Base-by-base conservation (phyloP, 768 basidiomycete genomes). In the Collybia mongolica region DNA sequence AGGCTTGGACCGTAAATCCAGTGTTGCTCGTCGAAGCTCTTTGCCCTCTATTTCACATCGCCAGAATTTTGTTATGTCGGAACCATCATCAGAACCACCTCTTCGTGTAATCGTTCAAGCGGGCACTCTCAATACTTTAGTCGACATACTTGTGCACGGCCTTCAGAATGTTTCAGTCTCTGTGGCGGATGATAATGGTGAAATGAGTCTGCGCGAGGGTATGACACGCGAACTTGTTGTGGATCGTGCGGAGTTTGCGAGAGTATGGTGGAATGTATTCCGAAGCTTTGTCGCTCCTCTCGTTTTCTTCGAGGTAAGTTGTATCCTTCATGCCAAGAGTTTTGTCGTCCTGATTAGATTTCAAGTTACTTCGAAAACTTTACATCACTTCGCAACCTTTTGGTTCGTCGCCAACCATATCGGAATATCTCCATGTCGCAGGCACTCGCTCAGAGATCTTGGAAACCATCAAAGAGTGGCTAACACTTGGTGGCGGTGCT, bases 101-200 rank as follows among this genome's bases (percentile, higher is more conserved):
- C 70, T 93, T 29, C 81, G 89, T 11, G 90, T 90, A 0, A 67
- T 88, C 11, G 86, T 93, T 5, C 81, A 87, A 56, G 88, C 89
- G 2, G 91, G 90, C 7, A 88, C 90, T 0, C 69, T 93, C 14
- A 86, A 86, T 52, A 74, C 80, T 22, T 72, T 93, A 1, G 86
- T 93, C 8, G 81, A 83, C 37, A 77, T 91, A 8, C 76, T 93
- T 14, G 83, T 90, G 0, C 85, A 88, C 59, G 91, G 91, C 3
- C 70, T 93, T 17, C 82, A 82, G 42, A 84, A 84, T 26, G 82
- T 93, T 3, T 85, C 86, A 0, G 88, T 91, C 0, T 85, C 87
- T 0, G 86, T 90, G 3, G 82, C 91, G 0, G 90, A 93, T 55
- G 90, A 93, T 60, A 92, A 90, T 57, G 91, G 91, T 0, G 89